Percentiles rank a stretch among this genome's conserved stretches.
Evolutionary conservation across 177 flowering plant genomes (phyloP).

Genomic region (Vitis hybrid): DNA sequence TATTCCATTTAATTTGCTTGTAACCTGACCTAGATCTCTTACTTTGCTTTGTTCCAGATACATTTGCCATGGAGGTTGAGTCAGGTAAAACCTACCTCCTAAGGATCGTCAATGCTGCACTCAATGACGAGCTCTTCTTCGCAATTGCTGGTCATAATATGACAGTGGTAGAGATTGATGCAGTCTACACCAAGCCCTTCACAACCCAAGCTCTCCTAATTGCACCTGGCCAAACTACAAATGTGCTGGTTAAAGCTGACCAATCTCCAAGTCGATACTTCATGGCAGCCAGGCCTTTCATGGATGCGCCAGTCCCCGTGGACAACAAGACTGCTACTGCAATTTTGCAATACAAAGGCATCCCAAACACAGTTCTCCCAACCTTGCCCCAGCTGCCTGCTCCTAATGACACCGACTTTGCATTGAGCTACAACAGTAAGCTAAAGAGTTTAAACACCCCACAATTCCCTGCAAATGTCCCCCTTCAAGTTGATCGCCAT

Average conservation of each 20-base stretch:
- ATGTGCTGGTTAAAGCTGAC: constrained; percentile 29
- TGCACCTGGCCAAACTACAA: constrained; percentile 40
- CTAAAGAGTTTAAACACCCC: constrained; percentile 33
- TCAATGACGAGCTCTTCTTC: constrained; percentile 42
- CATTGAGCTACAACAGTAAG: constrained; percentile 19
- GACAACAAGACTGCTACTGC: constrained; percentile 41
- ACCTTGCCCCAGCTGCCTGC: constrained; percentile 22
- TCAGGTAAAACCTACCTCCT: constrained; percentile 36
- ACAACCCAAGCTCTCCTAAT: constrained; percentile 22
- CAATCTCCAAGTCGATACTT: constrained; percentile 23
- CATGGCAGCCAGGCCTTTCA: constrained; percentile 35
- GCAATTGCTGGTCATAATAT: constrained; percentile 31
- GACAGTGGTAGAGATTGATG: constrained; percentile 38
- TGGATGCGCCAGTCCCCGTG: constrained; percentile 30
- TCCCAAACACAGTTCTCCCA: constrained; percentile 25
- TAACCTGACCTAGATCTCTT: too few species aligned
- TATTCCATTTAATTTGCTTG: not conserved
- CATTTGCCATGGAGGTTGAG: constrained; percentile 33
- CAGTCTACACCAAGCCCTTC: constrained; percentile 39
- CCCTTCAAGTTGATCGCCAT: constrained; percentile 23
- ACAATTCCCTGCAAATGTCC: constrained; percentile 33
- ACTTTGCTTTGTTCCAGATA: constrained; percentile 14
- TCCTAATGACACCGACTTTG: constrained; percentile 23
- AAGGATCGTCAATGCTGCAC: constrained; percentile 40
- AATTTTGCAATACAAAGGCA: constrained; percentile 32